Evolutionary conservation across 2,329 filamentous ascomycete genomes (phyloP).

Genomic region (Microdochium trichocladiopsis): DNA sequence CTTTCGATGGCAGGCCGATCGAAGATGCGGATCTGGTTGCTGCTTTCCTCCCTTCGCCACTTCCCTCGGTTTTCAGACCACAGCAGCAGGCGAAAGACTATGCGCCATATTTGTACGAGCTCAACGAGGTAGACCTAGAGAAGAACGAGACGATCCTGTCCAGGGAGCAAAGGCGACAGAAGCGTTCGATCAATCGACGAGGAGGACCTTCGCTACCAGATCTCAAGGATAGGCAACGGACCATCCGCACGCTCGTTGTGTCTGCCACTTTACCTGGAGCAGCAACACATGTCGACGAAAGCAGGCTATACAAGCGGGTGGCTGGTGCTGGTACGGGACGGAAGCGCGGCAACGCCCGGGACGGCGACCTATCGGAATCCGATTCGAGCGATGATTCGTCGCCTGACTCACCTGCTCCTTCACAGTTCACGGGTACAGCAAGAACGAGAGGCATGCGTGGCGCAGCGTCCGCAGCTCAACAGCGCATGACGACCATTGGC

Average conservation of each 20-base stretch:
- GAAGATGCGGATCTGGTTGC: constrained; percentile 86
- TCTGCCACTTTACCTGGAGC: constrained; percentile 89
- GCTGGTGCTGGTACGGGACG: constrained; percentile 45
- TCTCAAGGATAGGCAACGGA: constrained; percentile 88
- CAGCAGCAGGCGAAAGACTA: constrained; percentile 93
- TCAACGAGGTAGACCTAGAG: constrained; percentile 85
- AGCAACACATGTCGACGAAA: constrained; percentile 72
- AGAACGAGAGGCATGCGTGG: constrained; percentile 84
- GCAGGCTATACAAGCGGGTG: constrained; percentile 76
- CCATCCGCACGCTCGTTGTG: constrained; percentile 85
- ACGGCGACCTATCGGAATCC: constrained; percentile 77
- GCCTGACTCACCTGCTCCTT: constrained; percentile 76
- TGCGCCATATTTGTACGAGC: constrained; percentile 86
- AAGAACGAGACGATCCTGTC: constrained; percentile 88
- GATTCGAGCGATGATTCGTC: constrained; percentile 86
- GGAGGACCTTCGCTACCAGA: constrained; percentile 93
- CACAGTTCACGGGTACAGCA: constrained; percentile 69
- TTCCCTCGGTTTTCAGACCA: constrained; percentile 78
- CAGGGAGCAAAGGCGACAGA: constrained; percentile 87
- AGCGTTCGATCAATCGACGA: constrained; percentile 87
- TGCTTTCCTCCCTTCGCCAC: constrained; percentile 78
- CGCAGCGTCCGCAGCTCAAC: constrained; percentile 78
- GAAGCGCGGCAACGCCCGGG: constrained; percentile 48
- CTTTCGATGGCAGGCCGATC: constrained; percentile 87
- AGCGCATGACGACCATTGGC: constrained; percentile 74